Percentiles rank a stretch among this genome's conserved stretches.
These are phyloP conservation scores for Brettanomyces anomalus DNA, from an alignment of 805 yeast genomes.

Conservation along the genomic window DNA sequence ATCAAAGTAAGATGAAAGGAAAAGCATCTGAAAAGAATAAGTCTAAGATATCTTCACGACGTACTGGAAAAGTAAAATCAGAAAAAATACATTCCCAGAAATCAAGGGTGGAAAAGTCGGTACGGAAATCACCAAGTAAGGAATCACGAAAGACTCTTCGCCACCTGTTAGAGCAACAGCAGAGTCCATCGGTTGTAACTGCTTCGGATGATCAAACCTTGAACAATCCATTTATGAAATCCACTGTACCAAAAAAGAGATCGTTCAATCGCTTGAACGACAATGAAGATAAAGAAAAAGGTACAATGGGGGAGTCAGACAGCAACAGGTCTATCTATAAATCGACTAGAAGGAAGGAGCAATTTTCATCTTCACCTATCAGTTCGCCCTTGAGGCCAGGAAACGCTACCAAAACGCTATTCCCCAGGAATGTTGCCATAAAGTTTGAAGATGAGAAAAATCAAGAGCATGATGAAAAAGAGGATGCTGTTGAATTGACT, in stretches of 20 bases:
- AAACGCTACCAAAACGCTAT: not conserved
- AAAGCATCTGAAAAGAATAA: too few relatives aligned
- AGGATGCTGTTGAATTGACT: not conserved
- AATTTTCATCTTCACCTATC: conserved; percentile 15
- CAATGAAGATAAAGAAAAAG: conserved; percentile 4
- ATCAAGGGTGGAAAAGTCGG: too few relatives aligned
- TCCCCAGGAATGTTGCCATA: conserved; percentile 6
- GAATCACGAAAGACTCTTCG: not conserved
- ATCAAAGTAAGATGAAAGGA: not conserved
- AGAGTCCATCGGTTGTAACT: not conserved
- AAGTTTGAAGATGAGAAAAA: conserved; percentile 2
- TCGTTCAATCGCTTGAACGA: conserved; percentile 4
- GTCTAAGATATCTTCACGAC: too few relatives aligned
- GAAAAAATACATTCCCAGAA: too few relatives aligned
- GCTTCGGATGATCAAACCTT: not conserved
- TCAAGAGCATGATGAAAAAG: not conserved
- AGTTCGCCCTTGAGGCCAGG: not conserved
- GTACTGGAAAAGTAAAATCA: too few relatives aligned
- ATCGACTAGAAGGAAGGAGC: conserved; percentile 15
- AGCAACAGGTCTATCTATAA: conserved; percentile 15
- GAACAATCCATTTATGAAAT: not conserved
- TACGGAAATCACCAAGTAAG: conserved; percentile 1
- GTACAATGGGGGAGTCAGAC: conserved; percentile 15
- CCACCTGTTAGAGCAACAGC: not conserved
- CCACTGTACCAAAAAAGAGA: conserved; percentile 12